Percentiles rank a stretch among this genome's conserved stretches.
These are phyloP conservation scores for Mycena chlorophos DNA, from an alignment of 768 basidiomycete species.

Conservation along the genomic window DNA sequence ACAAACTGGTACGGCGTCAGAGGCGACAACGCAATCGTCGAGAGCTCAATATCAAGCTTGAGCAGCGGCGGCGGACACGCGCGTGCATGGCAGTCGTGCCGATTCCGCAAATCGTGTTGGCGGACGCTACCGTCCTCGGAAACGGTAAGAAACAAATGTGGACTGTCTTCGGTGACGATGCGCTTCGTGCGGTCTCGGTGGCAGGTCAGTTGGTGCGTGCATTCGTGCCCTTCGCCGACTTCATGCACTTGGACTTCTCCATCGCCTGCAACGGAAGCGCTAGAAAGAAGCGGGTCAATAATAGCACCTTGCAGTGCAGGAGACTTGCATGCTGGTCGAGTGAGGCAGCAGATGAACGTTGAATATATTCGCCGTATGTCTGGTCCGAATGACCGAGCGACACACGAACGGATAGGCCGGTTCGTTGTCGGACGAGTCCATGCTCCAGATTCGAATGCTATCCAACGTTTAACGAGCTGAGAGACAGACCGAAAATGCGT, in stretches of 20 bases:
- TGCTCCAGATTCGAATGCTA: slow-evolving; percentile 79
- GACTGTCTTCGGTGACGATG: slow-evolving; percentile 76
- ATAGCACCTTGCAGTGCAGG: slow-evolving; percentile 19
- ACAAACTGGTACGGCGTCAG: slow-evolving; percentile 83
- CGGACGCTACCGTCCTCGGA: slow-evolving; percentile 88
- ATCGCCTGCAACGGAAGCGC: slow-evolving; percentile 76
- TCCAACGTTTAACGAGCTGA: slow-evolving; percentile 2
- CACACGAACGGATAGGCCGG: slow-evolving; percentile 66
- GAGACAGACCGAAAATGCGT: slow-evolving; percentile 21
- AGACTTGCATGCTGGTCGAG: slow-evolving; percentile 72
- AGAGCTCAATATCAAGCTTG: slow-evolving; percentile 63
- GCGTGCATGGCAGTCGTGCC: slow-evolving; percentile 59
- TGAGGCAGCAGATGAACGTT: slow-evolving; percentile 77
- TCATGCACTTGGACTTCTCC: slow-evolving; percentile 79
- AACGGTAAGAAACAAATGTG: slow-evolving; percentile 75
- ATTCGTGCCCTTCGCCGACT: slow-evolving; percentile 51
- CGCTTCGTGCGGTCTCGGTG: slow-evolving; percentile 75
- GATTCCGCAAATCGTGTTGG: slow-evolving; percentile 79
- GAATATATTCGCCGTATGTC: slow-evolving; percentile 85
- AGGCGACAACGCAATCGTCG: slow-evolving; percentile 72
- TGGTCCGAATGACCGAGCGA: slow-evolving; percentile 70
- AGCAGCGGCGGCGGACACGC: slow-evolving; percentile 75
- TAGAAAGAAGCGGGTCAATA: slow-evolving; percentile 27
- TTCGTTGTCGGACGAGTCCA: slow-evolving; percentile 46
- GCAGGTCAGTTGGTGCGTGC: slow-evolving; percentile 61